These are phyloP conservation scores for Mortierella antarctica DNA, from an alignment of 192 early-diverging fungal species.

Conservation along the genomic window DNA sequence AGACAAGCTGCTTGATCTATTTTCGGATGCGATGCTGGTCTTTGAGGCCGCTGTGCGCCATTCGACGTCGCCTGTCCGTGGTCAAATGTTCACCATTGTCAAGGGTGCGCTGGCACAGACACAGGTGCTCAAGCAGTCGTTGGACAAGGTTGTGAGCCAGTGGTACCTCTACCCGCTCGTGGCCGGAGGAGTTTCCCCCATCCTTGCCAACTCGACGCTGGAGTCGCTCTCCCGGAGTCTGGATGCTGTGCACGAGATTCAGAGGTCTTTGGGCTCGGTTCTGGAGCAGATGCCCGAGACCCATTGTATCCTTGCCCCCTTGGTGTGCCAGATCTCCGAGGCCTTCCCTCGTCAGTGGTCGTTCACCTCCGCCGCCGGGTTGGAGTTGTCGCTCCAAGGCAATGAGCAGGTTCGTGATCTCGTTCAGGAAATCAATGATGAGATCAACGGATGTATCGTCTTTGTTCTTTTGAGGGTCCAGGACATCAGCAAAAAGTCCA, in stretches of 20 bases:
- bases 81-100: conserved; percentile 36
- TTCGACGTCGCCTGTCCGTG: conserved; percentile 24
- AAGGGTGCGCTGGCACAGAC: conserved; percentile 42
- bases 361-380: background rate
- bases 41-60: conserved; percentile 47
- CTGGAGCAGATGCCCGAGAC: conserved; percentile 45
- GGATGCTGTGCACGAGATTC: conserved; percentile 37
- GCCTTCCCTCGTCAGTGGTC: conserved; percentile 39
- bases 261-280: conserved; percentile 19
- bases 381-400: conserved; percentile 19
- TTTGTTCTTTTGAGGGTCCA: conserved; percentile 51
- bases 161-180: conserved; percentile 42
- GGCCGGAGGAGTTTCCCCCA: conserved; percentile 29
- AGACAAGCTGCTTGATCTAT: conserved; percentile 52
- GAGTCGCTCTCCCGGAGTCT: conserved; percentile 30
- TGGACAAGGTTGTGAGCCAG: conserved; percentile 26
- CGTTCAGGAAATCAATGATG: conserved; percentile 44
- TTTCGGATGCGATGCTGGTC: conserved; percentile 48
- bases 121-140: conserved; percentile 36
- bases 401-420: conserved; percentile 25
- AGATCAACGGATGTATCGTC: conserved; percentile 43
- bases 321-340: conserved; percentile 54
- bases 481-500: conserved; percentile 32
- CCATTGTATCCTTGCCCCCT: conserved; percentile 46
- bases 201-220: conserved; percentile 21